These are phyloP conservation scores for Gamarada debralockiae DNA, from an alignment of 495 filamentous ascomycete genomes.

Conservation along the genomic window DNA sequence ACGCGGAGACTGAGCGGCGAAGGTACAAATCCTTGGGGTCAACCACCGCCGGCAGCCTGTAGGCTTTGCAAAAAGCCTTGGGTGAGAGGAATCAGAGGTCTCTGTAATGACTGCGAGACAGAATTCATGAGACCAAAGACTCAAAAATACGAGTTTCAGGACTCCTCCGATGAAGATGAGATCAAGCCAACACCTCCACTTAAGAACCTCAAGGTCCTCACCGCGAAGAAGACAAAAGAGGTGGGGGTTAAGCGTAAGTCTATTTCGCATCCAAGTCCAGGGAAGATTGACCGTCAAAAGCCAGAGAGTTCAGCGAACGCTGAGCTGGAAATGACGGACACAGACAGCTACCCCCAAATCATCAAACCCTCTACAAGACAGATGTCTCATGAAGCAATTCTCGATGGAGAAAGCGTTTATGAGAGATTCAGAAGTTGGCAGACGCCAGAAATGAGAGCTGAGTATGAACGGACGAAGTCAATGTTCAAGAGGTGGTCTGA, in stretches of 20 bases:
- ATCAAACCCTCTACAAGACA: neutral
- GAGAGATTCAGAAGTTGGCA: neutral
- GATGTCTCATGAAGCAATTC: neutral
- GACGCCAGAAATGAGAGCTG: neutral
- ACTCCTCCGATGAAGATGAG: neutral
- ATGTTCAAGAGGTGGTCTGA: neutral
- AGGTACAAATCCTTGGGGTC: slow-evolving; percentile 5
- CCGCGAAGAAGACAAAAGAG: neutral
- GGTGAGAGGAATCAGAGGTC: neutral
- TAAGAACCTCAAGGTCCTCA: neutral
- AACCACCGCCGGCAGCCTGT: neutral
- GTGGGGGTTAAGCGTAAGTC: neutral
- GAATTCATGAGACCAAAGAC: slow-evolving; percentile 6
- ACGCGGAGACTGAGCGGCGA: neutral
- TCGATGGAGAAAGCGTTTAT: neutral
- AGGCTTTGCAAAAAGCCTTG: neutral
- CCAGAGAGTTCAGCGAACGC: neutral
- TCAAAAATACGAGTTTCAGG: neutral
- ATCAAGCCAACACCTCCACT: slow-evolving; percentile 10
- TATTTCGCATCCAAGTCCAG: neutral
- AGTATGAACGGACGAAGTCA: neutral
- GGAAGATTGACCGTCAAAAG: neutral
- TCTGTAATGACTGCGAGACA: slow-evolving; percentile 6
- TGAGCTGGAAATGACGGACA: neutral
- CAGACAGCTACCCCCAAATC: neutral